Evolutionary conservation across 2,329 filamentous ascomycete species (phyloP).

Genomic region (Penicillium sp.): DNA sequence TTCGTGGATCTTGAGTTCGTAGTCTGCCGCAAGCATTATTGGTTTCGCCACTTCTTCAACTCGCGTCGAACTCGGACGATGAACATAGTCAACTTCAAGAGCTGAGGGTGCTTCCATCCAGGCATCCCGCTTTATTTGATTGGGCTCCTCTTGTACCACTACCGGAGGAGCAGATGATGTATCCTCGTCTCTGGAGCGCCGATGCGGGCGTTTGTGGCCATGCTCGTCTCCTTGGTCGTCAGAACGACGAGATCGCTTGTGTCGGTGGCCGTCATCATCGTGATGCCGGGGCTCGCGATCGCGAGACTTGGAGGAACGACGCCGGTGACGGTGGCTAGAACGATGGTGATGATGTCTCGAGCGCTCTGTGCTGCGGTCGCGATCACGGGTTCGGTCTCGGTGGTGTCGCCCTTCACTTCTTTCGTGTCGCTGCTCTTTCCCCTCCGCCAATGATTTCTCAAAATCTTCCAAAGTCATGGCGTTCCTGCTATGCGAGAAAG

Average conservation of each 20-base stretch:
- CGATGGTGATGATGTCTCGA: constrained; percentile 34
- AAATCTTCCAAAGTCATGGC: constrained; percentile 69
- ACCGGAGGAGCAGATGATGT: constrained; percentile 30
- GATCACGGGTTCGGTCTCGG: constrained; percentile 28
- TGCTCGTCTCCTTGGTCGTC: constrained; percentile 52
- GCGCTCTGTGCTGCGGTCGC: constrained; percentile 46
- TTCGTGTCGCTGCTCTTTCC: constrained; percentile 42
- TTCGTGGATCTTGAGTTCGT: constrained; percentile 70
- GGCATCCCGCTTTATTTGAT: constrained; percentile 66
- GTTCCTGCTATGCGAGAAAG: constrained; percentile 7
- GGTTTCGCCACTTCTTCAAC: constrained; percentile 46
- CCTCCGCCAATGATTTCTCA: constrained; percentile 70
- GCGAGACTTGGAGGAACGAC: constrained; percentile 39
- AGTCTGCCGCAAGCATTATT: constrained; percentile 53
- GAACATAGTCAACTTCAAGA: constrained; percentile 74
- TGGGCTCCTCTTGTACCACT: constrained; percentile 42
- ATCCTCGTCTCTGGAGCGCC: constrained; percentile 45
- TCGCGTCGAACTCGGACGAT: constrained; percentile 60
- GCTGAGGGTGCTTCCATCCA: constrained; percentile 93
- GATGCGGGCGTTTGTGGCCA: constrained; percentile 50
- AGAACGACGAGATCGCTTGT: constrained; percentile 64
- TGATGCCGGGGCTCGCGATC: constrained; percentile 43
- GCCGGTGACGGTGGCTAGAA: constrained; percentile 45
- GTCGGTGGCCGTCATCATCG: constrained; percentile 57
- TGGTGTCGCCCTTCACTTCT: constrained; percentile 39